phyloP scores from a whole-genome alignment of 2,329 filamentous ascomycete genomes.

The Conoideocrella luteorostrata region DNA sequence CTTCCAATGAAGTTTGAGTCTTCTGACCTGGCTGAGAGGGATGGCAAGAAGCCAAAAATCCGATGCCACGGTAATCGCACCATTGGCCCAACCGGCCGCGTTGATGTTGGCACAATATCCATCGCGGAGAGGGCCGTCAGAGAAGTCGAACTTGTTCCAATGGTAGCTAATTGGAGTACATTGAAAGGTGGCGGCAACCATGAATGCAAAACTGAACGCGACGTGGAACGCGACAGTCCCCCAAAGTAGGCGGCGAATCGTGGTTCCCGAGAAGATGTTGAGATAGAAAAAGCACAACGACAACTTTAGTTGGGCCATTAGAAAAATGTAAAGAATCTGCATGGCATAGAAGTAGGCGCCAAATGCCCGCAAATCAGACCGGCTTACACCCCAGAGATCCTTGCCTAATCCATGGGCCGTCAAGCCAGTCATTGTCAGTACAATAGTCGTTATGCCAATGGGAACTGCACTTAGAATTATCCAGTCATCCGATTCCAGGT shows the following conservation, averaged over 20 bases:
- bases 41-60: slow-evolving; percentile 41
- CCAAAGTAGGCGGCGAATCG: slow-evolving; percentile 28
- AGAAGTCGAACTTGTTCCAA: slow-evolving; percentile 44
- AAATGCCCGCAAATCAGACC: slow-evolving; percentile 32
- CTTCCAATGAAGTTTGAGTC: slow-evolving; percentile 29
- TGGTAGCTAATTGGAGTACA: slow-evolving; percentile 38
- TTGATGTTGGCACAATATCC: slow-evolving; percentile 41
- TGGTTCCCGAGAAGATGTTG: slow-evolving; percentile 35
- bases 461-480: slow-evolving; percentile 21
- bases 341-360: slow-evolving; percentile 31
- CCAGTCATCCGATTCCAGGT: slow-evolving; percentile 30
- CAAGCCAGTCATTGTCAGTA: slow-evolving; percentile 22
- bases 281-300: slow-evolving; percentile 43
- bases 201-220: slow-evolving; percentile 28
- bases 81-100: slow-evolving; percentile 37
- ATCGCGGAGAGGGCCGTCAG: slow-evolving; percentile 24
- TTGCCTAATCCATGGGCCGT: slow-evolving; percentile 32
- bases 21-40: slow-evolving; percentile 31
- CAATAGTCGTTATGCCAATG: slow-evolving; percentile 20
- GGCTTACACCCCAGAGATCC: slow-evolving; percentile 39
- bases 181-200: slow-evolving; percentile 35
- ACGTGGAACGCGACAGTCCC: slow-evolving; percentile 28
- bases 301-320: slow-evolving; percentile 35
- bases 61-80: slow-evolving; percentile 36
- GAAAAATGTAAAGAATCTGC: slow-evolving; percentile 33